Evolutionary conservation across 1,284 basidiomycete species (phyloP), one percentile per base, ranked within the genome.

Genomic region (Anthracocystis walkeri): DNA sequence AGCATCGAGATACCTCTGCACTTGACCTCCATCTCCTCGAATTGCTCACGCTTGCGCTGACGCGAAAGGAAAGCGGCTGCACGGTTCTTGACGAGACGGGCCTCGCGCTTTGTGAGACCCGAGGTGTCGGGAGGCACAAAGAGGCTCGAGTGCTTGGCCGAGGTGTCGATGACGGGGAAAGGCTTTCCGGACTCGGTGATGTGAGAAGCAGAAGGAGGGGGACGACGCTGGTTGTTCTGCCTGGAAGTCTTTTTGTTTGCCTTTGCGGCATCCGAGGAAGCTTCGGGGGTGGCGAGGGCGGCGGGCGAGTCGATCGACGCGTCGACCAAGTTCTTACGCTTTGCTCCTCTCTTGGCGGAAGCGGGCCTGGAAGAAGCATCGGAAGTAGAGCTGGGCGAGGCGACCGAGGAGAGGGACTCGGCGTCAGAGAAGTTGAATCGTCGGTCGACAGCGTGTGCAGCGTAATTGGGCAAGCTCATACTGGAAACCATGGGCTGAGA

Each of bases 11-110:
- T 75, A 11, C 65, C 68, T 29, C 74, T 76, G 65, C 88, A 89
- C 87, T 88, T 93, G 91, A 91, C 86, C 88, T 94, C 93, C 90
- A 95, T 93, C 82, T 86, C 88, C 86, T 95, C 93, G 82, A 94
- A 95, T 87, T 95, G 93, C 87, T 95, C 93, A 67, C 93, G 90
- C 87, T 95, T 95, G 80, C 93, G 89, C 86, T 95, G 93, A 82
- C 93, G 89, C 85, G 90, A 92, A 79, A 95, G 90, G 87, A 95
- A 95, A 59, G 93, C 93, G 10, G 93, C 93, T 14, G 93, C 93
- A 60, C 93, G 90, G 87, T 95, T 95, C 88, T 95, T 95, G 66
- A 95, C 92, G 16, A 95, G 89, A 59, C 93, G 90, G 56, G 93
- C 93, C 86, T 95, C 93, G 64, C 93, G 91, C 86, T 95, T 95